Percentiles rank a stretch among this genome's conserved stretches.
phyloP scores from a whole-genome alignment of 2,329 filamentous ascomycete genomes.

The Ceratocystis colombiana region DNA sequence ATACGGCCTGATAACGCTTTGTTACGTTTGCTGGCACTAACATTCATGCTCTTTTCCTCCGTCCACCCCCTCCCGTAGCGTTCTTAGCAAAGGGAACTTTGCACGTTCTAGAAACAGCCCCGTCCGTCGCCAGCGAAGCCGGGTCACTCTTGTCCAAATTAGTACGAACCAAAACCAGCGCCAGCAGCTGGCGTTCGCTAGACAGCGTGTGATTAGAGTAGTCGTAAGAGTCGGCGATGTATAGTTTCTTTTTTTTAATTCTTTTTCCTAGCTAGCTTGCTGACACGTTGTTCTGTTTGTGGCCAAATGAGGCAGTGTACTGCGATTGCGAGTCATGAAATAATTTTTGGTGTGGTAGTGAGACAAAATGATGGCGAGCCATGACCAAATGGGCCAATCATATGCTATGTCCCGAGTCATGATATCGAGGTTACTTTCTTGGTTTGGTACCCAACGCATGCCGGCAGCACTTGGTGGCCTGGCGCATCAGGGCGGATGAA shows the following conservation, averaged over 20 bases:
- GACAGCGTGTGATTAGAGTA: slow-evolving; percentile 29
- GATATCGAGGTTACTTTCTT: too few relatives aligned
- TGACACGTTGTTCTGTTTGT: neutral
- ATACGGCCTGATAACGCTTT: neutral
- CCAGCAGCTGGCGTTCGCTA: slow-evolving; percentile 30
- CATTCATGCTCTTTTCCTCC: neutral
- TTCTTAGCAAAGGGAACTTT: slow-evolving; percentile 7
- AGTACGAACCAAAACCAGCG: slow-evolving; percentile 26
- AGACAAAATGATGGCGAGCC: too few relatives aligned
- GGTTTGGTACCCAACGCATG: too few relatives aligned
- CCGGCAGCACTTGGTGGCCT: too few relatives aligned
- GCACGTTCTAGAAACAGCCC: neutral
- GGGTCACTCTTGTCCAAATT: slow-evolving; percentile 28
- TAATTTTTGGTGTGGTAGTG: too few relatives aligned
- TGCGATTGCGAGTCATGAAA: neutral
- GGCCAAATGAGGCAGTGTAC: neutral
- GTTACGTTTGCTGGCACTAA: neutral
- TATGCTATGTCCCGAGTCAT: too few relatives aligned
- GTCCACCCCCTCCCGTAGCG: neutral
- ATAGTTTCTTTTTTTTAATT: neutral
- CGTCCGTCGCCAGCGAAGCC: slow-evolving; percentile 29
- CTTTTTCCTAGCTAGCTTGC: neutral
- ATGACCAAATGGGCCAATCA: too few relatives aligned
- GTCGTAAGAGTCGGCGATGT: slow-evolving; percentile 7
- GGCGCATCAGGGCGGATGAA: too few relatives aligned